Percentiles rank a stretch among this genome's conserved stretches.
These are phyloP conservation scores for Pythium graminicola DNA, from an alignment of 352 stramenopile species.

Conservation along the genomic window DNA sequence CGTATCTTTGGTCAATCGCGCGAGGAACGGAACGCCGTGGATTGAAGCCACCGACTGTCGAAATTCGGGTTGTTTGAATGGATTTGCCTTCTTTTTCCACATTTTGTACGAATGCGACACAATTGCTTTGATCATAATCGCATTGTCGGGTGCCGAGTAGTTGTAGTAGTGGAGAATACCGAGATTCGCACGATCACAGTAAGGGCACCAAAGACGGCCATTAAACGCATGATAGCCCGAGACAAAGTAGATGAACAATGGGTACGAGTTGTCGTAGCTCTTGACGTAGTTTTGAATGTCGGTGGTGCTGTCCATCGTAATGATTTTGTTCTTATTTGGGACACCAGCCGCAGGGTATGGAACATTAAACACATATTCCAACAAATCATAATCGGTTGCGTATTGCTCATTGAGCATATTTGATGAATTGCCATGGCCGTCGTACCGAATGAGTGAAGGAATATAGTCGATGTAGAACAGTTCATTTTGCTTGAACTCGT, in stretches of 20 bases:
- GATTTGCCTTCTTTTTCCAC: conserved; percentile 75
- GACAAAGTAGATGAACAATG: conserved; percentile 71
- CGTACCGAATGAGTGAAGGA: conserved; percentile 70
- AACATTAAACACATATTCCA: conserved; percentile 66
- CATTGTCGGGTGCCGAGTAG: conserved; percentile 45
- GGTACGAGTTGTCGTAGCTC: conserved; percentile 61
- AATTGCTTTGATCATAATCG: conserved; percentile 49
- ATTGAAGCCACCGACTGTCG: conserved; percentile 46
- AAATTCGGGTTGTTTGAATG: conserved; percentile 58
- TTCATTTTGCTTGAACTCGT: conserved; percentile 72
- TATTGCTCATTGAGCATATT: conserved; percentile 65
- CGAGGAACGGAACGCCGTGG: conserved; percentile 62
- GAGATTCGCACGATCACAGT: conserved; percentile 70
- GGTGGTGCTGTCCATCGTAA: conserved; percentile 31
- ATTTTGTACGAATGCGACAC: conserved; percentile 49
- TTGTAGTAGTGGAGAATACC: conserved; percentile 75
- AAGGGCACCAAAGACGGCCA: conserved; percentile 74
- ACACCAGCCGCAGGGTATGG: conserved; percentile 28
- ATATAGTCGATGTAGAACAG: conserved; percentile 82
- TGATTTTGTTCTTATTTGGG: conserved; percentile 44
- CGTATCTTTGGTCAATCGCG: conserved; percentile 38
- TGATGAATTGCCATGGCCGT: conserved; percentile 64
- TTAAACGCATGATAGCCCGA: conserved; percentile 71
- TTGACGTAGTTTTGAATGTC: conserved; percentile 48
- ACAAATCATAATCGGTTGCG: conserved; percentile 47